phyloP scores from a whole-genome alignment of 192 early-diverging fungal species.

The Linnemannia hyalina region DNA sequence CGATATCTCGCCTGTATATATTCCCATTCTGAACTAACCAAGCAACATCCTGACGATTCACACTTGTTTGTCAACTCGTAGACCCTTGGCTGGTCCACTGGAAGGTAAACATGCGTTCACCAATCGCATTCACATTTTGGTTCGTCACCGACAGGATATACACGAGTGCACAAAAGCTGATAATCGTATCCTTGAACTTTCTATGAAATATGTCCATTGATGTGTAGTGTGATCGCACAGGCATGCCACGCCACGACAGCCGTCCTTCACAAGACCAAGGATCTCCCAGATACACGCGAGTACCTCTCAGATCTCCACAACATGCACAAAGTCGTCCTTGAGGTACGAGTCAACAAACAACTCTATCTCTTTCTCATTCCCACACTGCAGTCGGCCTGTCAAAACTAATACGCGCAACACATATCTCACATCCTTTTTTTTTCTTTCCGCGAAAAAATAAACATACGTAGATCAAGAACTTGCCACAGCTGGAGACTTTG shows the following conservation, averaged over 20 bases:
- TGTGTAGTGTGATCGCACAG: constrained; percentile 75
- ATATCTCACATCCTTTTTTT: not conserved
- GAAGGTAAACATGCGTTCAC: constrained; percentile 64
- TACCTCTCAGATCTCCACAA: constrained; percentile 71
- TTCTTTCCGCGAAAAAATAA: not conserved
- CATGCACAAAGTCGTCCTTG: constrained; percentile 85
- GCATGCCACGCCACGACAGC: constrained; percentile 80
- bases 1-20: too few species aligned
- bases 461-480: constrained; percentile 70
- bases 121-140: not conserved
- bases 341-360: constrained; percentile 54
- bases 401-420: not conserved
- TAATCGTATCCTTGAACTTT: not conserved
- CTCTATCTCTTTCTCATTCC: too few species aligned
- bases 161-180: not conserved
- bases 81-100: constrained; percentile 73
- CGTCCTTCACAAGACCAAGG: constrained; percentile 70
- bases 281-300: constrained; percentile 69
- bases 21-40: not conserved
- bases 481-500: constrained; percentile 70
- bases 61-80: not conserved
- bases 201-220: not conserved
- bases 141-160: not conserved
- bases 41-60: too few species aligned
- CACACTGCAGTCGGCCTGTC: too few species aligned